Evolutionary conservation across 352 stramenopile genomes (phyloP), one percentile per base, ranked within the genome.

Genomic region (Pythium folliculosum): DNA sequence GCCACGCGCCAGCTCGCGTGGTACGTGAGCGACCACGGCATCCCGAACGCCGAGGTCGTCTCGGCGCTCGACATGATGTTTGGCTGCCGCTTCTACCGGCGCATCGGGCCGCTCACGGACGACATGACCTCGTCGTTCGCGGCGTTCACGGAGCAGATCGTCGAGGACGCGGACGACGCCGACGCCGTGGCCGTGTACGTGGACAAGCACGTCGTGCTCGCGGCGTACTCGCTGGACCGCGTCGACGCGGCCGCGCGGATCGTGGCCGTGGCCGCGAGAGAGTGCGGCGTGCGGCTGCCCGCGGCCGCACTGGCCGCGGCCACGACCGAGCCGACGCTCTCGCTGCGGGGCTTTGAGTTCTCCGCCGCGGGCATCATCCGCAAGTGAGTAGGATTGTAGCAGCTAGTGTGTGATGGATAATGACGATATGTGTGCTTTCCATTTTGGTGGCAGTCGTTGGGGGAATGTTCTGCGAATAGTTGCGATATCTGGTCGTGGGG

Each of bases 1-100:
- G 57, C 57, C 23, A 10, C 19, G 21, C 57, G 57, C 19, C 44
- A 64, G 14, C 54, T 64, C 1, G 57, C 25, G n/a, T 64, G 57
- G 57, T 64, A 64, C 57, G 56, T 25, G 16, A 44, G 21, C 22
- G 37, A 52, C 54, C 38, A 61, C 9, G 54, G 54, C 21, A 27
- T 61, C 13, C 14, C 54, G 22, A 61, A 23, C 8, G n/a, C 54
- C 10, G 4, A 3, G 6, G 27, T 7, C 10, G 4, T 47, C 25
- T 40, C 54, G 35, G 35, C 38, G 37, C 37, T 61, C n/a, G 54
- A 61, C 22, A 23, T 30, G 54, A 21, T 51, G 21, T 43, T 32
- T 17, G 54, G 54, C n/a, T 61, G 43, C 40, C n/a, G 22, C n/a
- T 38, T 25, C 16, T 61, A 38, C 38, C 37, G 40, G 21, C 54